Percentiles rank a stretch among this genome's conserved stretches.
These are phyloP conservation scores for Cladosporium sp. DNA, from an alignment of 2,329 filamentous ascomycete genomes.

Conservation along the genomic window DNA sequence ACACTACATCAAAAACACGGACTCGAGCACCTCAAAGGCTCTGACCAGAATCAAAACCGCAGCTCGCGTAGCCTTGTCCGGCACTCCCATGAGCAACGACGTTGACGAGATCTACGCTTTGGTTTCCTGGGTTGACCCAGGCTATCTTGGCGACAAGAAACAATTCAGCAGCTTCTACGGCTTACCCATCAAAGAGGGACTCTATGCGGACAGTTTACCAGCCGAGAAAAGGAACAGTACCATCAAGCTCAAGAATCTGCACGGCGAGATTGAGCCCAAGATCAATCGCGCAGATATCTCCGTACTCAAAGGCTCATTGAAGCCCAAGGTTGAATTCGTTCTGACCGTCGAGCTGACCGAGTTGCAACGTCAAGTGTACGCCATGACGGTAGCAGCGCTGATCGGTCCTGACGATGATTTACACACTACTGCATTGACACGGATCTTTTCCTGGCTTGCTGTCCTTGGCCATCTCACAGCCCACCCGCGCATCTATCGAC, in stretches of 20 bases:
- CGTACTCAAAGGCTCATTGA: constrained; percentile 62
- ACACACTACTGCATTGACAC: constrained; percentile 36
- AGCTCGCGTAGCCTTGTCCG: constrained; percentile 77
- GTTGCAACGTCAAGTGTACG: constrained; percentile 63
- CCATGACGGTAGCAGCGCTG: constrained; percentile 45
- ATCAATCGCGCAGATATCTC: constrained; percentile 70
- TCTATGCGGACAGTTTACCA: constrained; percentile 60
- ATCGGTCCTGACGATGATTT: constrained; percentile 28
- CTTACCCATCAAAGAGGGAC: constrained; percentile 67
- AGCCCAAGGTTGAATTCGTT: constrained; percentile 76
- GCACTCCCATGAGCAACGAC: constrained; percentile 81
- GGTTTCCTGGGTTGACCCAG: constrained; percentile 80
- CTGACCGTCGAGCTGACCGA: constrained; percentile 67
- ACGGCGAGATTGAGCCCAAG: constrained; percentile 69
- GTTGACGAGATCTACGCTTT: constrained; percentile 81
- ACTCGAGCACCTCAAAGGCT: constrained; percentile 49
- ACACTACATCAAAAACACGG: constrained; percentile 68
- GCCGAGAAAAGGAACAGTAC: constrained; percentile 56
- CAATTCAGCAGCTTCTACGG: constrained; percentile 71
- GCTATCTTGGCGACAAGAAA: constrained; percentile 63
- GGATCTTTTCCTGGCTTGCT: constrained; percentile 55
- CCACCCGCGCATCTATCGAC: constrained; percentile 52
- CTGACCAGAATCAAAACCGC: constrained; percentile 60
- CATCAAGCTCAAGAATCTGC: constrained; percentile 66
- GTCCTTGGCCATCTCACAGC: constrained; percentile 49